Conservation (phyloP, 75 land plant genomes). For the Pseudotsuga menziesii region DNA sequence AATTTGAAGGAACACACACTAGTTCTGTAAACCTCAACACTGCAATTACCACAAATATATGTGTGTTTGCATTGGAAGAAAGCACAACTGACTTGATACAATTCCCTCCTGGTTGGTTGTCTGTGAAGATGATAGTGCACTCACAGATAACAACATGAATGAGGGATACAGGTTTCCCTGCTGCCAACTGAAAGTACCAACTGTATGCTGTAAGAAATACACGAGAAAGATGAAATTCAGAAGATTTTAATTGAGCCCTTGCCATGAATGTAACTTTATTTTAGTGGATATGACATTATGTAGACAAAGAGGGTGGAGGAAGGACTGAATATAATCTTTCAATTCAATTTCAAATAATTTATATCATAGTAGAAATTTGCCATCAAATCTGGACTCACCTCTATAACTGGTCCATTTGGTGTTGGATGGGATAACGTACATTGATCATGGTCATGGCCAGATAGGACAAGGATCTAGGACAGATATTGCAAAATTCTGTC, state of each 20-base stretch:
- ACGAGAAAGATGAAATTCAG: neutral
- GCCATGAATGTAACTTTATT: neutral
- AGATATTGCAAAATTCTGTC: slow-evolving; percentile 2
- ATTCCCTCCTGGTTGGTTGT: slow-evolving; percentile 17
- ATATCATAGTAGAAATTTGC: neutral
- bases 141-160: slow-evolving; percentile 75
- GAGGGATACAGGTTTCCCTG: slow-evolving; percentile 89
- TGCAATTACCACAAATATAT: slow-evolving; percentile 76
- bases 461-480: slow-evolving; percentile 68
- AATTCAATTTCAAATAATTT: neutral
- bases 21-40: neutral
- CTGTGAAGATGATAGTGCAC: slow-evolving; percentile 16
- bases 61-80: slow-evolving; percentile 80
- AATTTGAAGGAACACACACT: neutral
- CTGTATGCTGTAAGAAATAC: slow-evolving; percentile 65
- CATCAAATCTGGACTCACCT: slow-evolving; percentile 34
- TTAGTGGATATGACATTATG: neutral
- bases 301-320: neutral
- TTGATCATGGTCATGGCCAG: slow-evolving; percentile 97
- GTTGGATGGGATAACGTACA: slow-evolving; percentile 57
- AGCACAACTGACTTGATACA: slow-evolving; percentile 56
- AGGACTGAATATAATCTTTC: neutral
- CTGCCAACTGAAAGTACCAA: slow-evolving; percentile 96
- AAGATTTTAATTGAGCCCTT: neutral
- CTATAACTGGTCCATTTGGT: slow-evolving; percentile 39